phyloP scores from a whole-genome alignment of 2,329 filamentous ascomycete genomes.

The Colletotrichum sp. region DNA sequence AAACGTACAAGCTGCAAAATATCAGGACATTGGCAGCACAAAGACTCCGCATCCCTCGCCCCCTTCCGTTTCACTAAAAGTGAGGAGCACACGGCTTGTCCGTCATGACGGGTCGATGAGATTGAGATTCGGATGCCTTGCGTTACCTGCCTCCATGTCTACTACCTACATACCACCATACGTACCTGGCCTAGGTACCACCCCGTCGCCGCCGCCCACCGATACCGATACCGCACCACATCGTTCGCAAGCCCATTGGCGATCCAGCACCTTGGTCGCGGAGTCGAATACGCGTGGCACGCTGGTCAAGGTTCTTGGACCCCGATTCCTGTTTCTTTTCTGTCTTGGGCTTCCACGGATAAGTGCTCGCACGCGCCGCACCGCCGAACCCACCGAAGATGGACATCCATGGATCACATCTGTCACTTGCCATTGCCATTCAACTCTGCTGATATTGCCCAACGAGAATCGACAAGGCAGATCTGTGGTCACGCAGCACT shows the following conservation, averaged over 20 bases:
- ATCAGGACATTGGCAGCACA: constrained; percentile 7
- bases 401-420: neutral
- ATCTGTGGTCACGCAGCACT: neutral
- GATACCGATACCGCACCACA: neutral
- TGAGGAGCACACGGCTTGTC: neutral
- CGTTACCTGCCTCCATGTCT: neutral
- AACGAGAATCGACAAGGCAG: neutral
- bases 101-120: neutral
- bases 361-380: neutral
- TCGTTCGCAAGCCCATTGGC: neutral
- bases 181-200: neutral
- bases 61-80: constrained; percentile 14
- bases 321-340: neutral
- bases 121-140: neutral
- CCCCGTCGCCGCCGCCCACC: neutral
- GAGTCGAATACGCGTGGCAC: constrained; percentile 8
- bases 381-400: neutral
- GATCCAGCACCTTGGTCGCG: constrained; percentile 14
- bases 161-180: neutral
- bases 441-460: neutral
- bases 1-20: neutral
- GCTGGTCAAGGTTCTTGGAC: neutral
- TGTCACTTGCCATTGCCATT: neutral
- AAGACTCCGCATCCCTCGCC: constrained; percentile 14
- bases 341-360: neutral